Base-by-base conservation (phyloP, 305 asterid species). In the Withania somnifera region DNA sequence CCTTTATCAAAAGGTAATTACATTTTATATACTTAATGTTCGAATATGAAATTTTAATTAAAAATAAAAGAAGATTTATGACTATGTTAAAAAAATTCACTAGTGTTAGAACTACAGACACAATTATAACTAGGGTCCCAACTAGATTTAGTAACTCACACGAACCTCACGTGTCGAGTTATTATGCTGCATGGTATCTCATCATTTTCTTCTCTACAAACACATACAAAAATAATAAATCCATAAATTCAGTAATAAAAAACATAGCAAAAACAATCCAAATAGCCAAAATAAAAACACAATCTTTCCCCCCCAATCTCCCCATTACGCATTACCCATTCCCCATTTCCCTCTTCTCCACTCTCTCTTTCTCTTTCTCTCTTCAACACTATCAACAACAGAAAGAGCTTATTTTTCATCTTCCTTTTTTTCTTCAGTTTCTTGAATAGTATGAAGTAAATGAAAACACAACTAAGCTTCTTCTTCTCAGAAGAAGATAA, bases 401-500 rank as follows among this genome's bases (percentile, higher is more conserved):
- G n/a, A n/a, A 24, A 58, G 67, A 24, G 42, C 42, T 63, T 14
- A 17, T 45, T 0, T 71, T 47, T 24, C 22, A 47, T 34, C 9
- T 45, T 17, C 9, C 6, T 1, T 11, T 24, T 24, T 26, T 7
- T n/a, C n/a, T 24, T 24, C 77, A 73, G 80, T 51, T 64, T 64
- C 51, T 80, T 80, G 78, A 47, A 61, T 63, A 67, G 13, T 45
- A 80, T 63, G 77, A 80, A 80, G 76, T 80, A 80, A 80, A 80
- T 80, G 83, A 66, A 61, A 61, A 50, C 78, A 63, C 63, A 63
- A 58, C 47, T 15, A 36, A 58, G 10, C 24, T 28, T 78, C 85
- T 78, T 83, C 66, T 83, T 32, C 77, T 32, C 52, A 52, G 83
- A 61, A 83, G 83, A 77, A 80, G 83, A 83, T 77, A 71, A 83